Base-by-base conservation (phyloP, 2,329 filamentous ascomycete species). In the Fusarium tanahbumbuense region DNA sequence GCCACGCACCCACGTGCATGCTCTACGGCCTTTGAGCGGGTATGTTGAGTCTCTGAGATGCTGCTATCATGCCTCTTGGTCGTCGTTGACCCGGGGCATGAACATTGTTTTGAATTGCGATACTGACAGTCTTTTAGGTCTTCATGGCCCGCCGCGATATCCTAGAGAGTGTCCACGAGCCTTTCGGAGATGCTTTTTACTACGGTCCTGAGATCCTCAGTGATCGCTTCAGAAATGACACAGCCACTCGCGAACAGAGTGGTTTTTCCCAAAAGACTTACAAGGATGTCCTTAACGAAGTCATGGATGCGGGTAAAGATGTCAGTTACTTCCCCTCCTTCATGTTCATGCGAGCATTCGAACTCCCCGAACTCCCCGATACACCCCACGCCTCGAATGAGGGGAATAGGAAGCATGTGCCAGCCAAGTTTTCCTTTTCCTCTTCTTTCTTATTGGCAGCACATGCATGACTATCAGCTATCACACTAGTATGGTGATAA, bases 171-270 rank as follows among this genome's bases (percentile, higher is more conserved):
- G 86, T 96, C 74, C 96, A 98, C 80, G 96, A 99, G 83, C 96
- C 96, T 8, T 98, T 98, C 81, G 95, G 95, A 56, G 96, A 98
- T 82, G 92, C 94, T 66, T 98, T 95, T 79, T 98, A 98, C 83
- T 98, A 92, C 78, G 95, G 96, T 55, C 94, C 95, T 9, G 96
- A 99, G 83, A 88, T 93, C 73, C 86, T 98, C 73, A 91, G 92
- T 76, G 83, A 88, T 55, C 89, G 96, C 75, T 99, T 93, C 78
- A 90, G 91, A 76, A 79, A 91, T 46, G 92, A 97, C 70, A 80
- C 81, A 54, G 80, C 81, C 42, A 80, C 81, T 34, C 84, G 89
- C 62, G 75, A 83, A 59, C 81, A 86, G 74, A 92, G 88, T 71
- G 92, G 92, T 56, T 93, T 92, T 75, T 81, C 85, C 45, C 79